Evolutionary conservation across 768 basidiomycete genomes (phyloP).

Genomic region (Phylloporus sp.): DNA sequence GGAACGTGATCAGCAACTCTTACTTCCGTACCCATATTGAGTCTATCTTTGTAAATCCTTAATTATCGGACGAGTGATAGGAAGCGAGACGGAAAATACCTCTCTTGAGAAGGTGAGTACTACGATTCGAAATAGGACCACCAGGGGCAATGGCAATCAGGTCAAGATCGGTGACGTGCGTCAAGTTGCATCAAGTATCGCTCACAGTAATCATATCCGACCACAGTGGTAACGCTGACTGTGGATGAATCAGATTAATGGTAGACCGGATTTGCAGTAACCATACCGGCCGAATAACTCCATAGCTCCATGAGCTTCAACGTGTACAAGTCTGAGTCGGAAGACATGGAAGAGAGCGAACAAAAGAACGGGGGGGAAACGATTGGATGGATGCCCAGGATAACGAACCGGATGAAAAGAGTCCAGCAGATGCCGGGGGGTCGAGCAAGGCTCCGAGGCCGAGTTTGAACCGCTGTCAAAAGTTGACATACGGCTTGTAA

Average conservation of each 20-base stretch:
- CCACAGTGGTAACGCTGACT: background rate
- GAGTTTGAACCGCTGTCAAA: too few relatives aligned
- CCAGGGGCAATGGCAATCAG: background rate
- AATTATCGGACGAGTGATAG: background rate
- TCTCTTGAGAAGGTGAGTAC: slow-evolving; percentile 15
- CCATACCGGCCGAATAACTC: background rate
- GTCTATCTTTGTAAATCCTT: slow-evolving; percentile 5
- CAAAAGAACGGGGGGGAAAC: background rate
- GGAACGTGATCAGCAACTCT: background rate
- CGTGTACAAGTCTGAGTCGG: background rate
- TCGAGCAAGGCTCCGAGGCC: too few relatives aligned
- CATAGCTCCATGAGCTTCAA: background rate
- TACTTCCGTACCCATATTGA: slow-evolving; percentile 10
- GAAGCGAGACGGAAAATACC: slow-evolving; percentile 1
- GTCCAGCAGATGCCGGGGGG: too few relatives aligned
- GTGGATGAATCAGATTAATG: background rate
- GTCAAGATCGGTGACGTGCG: background rate
- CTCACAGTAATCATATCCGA: slow-evolving; percentile 12
- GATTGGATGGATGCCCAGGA: background rate
- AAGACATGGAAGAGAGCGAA: background rate
- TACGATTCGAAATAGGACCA: too few relatives aligned
- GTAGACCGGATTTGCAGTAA: background rate
- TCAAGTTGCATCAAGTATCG: background rate
- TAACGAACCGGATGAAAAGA: background rate
- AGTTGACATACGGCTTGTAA: too few relatives aligned